Evolutionary conservation across 768 basidiomycete species (phyloP).

Genomic region (Boletus tomentosulus): DNA sequence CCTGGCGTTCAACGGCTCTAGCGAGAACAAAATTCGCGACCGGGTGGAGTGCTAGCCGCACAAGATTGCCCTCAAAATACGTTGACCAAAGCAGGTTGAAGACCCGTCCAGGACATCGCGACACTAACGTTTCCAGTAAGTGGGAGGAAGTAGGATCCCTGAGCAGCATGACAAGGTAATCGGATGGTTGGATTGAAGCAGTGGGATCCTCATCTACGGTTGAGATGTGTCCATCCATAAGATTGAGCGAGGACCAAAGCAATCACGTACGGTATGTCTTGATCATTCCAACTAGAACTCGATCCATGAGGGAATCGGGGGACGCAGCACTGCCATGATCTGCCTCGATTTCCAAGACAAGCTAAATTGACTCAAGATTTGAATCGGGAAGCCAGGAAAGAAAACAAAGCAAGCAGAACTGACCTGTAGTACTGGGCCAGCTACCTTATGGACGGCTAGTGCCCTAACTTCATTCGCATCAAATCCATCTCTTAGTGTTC

Average conservation of each 20-base stretch:
- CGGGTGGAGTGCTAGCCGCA: slow-evolving; percentile 75
- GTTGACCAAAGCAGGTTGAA: slow-evolving; percentile 70
- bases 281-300: slow-evolving; percentile 72
- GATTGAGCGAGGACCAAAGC: neutral
- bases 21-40: slow-evolving; percentile 94
- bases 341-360: slow-evolving; percentile 80
- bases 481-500: slow-evolving; percentile 47
- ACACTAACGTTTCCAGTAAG: slow-evolving; percentile 77
- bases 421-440: slow-evolving; percentile 75
- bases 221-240: slow-evolving; percentile 2
- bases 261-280: slow-evolving; percentile 52
- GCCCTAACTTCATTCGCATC: slow-evolving; percentile 73
- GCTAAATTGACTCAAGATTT: slow-evolving; percentile 39
- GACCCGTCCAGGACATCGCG: slow-evolving; percentile 52
- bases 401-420: slow-evolving; percentile 8
- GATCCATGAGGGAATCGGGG: slow-evolving; percentile 75
- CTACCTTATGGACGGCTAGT: slow-evolving; percentile 69
- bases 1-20: slow-evolving; percentile 63
- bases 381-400: slow-evolving; percentile 6
- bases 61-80: slow-evolving; percentile 74
- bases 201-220: slow-evolving; percentile 38
- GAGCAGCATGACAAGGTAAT: slow-evolving; percentile 78
- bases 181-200: slow-evolving; percentile 49
- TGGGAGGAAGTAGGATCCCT: slow-evolving; percentile 88
- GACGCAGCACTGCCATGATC: slow-evolving; percentile 55